Conservation (phyloP, 2,329 filamentous ascomycete species). For the Trichoderma brevicompactum region DNA sequence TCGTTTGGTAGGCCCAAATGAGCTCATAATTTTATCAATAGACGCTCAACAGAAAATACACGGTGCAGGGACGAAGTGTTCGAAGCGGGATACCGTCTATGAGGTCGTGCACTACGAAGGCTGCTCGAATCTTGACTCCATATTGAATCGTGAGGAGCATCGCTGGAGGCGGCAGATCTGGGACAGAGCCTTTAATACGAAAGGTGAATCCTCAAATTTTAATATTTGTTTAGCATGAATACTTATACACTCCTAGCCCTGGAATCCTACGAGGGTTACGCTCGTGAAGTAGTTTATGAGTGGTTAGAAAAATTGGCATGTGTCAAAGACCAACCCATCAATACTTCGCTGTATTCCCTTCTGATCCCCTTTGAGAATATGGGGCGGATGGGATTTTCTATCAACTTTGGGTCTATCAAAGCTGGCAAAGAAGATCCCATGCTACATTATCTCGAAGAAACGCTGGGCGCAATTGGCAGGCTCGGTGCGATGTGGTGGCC, state of each 20-base stretch:
- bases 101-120: background rate
- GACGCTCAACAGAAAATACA: constrained; percentile 2
- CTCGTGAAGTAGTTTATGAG: constrained; percentile 32
- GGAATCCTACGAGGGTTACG: constrained; percentile 32
- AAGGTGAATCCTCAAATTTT: constrained; percentile 24
- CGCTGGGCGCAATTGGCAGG: constrained; percentile 31
- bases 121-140: constrained; percentile 30
- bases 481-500: constrained; percentile 36
- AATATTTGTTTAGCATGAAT: background rate
- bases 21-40: background rate
- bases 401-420: constrained; percentile 35
- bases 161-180: constrained; percentile 36
- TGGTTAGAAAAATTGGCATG: constrained; percentile 34
- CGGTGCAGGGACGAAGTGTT: background rate
- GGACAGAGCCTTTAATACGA: constrained; percentile 35
- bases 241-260: constrained; percentile 7
- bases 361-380: constrained; percentile 40
- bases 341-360: constrained; percentile 35
- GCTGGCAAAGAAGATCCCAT: constrained; percentile 35
- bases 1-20: background rate
- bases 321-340: constrained; percentile 31
- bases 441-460: constrained; percentile 33
- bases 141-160: constrained; percentile 33
- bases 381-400: constrained; percentile 37
- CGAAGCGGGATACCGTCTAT: background rate